Conservation (phyloP, 495 filamentous ascomycete genomes). For the Evernia prunastri region DNA sequence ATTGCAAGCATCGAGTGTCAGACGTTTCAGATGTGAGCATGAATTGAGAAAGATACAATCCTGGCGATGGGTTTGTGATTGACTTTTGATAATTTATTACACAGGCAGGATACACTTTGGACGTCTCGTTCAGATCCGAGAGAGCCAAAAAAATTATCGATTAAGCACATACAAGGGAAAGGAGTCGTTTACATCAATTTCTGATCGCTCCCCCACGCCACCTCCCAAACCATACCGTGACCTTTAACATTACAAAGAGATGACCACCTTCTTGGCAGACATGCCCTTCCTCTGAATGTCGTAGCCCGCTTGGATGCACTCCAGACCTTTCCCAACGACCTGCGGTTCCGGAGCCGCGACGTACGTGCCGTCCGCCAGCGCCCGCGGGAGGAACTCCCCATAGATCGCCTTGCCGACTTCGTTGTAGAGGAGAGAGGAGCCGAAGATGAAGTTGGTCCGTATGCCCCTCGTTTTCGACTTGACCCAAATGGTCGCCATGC, state of each 20-base stretch:
- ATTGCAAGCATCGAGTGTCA: too few relatives aligned
- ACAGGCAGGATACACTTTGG: too few relatives aligned
- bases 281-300: constrained; percentile 37
- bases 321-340: constrained; percentile 36
- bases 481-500: constrained; percentile 1
- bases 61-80: too few relatives aligned
- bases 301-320: constrained; percentile 39
- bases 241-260: constrained; percentile 16
- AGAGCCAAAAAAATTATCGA: too few relatives aligned
- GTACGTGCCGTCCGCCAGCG: constrained; percentile 28
- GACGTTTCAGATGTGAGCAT: too few relatives aligned
- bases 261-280: constrained; percentile 42
- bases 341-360: constrained; percentile 31
- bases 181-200: too few relatives aligned
- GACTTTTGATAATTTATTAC: too few relatives aligned
- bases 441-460: constrained; percentile 16
- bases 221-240: not conserved
- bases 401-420: constrained; percentile 32
- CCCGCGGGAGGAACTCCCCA: constrained; percentile 31
- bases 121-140: too few relatives aligned
- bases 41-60: too few relatives aligned
- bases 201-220: not conserved
- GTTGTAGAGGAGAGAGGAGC: constrained; percentile 12
- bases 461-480: constrained; percentile 13
- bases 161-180: too few relatives aligned